Percentiles rank a stretch among this genome's conserved stretches.
phyloP scores from a whole-genome alignment of 805 yeast genomes.

The Zygotorulaspora danielsina region DNA sequence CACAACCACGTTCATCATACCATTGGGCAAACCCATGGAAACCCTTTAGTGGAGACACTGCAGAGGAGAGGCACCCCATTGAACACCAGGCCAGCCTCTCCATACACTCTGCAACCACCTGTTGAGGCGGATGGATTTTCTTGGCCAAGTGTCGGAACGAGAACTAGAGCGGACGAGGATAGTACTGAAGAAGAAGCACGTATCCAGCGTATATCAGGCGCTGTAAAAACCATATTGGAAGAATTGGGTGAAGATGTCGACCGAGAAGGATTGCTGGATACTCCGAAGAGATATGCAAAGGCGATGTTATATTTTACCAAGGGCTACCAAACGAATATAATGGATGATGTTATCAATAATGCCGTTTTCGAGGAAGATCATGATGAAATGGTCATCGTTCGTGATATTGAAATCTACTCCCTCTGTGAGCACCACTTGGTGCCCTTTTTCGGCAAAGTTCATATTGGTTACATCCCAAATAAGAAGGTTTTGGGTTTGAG shows the following conservation, averaged over 20 bases:
- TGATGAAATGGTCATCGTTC: constrained; percentile 97
- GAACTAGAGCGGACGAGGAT: constrained; percentile 65
- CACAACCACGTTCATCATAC: constrained; percentile 1
- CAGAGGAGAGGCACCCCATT: constrained; percentile 49
- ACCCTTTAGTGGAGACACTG: constrained; percentile 14
- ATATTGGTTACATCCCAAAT: constrained; percentile 96
- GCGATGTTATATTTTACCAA: constrained; percentile 95
- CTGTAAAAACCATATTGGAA: constrained; percentile 64
- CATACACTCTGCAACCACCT: constrained; percentile 78
- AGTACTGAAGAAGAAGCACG: constrained; percentile 62
- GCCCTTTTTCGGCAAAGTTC: constrained; percentile 95
- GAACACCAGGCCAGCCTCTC: constrained; percentile 74
- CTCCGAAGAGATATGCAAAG: constrained; percentile 94
- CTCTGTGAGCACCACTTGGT: constrained; percentile 97
- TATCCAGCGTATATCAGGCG: constrained; percentile 73
- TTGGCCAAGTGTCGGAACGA: constrained; percentile 90
- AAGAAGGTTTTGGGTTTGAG: constrained; percentile 88
- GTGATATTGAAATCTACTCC: constrained; percentile 88
- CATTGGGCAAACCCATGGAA: neutral
- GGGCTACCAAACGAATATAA: constrained; percentile 92
- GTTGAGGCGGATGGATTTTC: constrained; percentile 87
- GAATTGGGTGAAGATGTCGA: constrained; percentile 89
- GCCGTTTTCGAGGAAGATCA: constrained; percentile 98
- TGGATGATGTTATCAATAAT: constrained; percentile 78
- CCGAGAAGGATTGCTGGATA: constrained; percentile 86